Base-by-base conservation (phyloP, 129 eudicot species). In the Deinandra increscens region DNA sequence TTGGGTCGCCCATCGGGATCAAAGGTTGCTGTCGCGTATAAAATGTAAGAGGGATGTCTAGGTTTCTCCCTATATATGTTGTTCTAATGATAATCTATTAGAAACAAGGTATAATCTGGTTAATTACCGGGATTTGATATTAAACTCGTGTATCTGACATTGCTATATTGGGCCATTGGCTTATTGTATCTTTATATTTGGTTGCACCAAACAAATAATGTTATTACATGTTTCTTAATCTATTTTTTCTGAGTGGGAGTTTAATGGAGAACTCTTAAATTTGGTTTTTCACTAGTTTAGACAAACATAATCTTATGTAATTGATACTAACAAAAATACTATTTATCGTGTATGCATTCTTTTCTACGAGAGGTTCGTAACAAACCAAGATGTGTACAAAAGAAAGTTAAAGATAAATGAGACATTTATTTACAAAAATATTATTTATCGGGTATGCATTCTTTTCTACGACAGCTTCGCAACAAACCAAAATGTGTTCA, bases 11-110 rank as follows among this genome's bases (percentile, higher is more conserved):
- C 73, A 9, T 81, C 98, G 0, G 90, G 91, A 34, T 93, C 98
- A 43, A 93, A 93, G 74, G 79, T 90, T n/a, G 98, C 98, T 20
- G 71, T 84, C 51, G 98, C 90, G 44, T 88, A 84, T 44, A 84
- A 81, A 80, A 76, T 82, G 43, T 90, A 56, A 80, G 62, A 44
- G 46, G 23, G 39, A 39, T 9, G 19, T 19, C 63, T 60, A 2
- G 62, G 23, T 19, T 66, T 55, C 34, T 56, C 45, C 73, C 66
- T 22, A 15, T 12, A 14, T 59, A 5, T 31, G 51, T 37, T 65
- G 68, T 8, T 54, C 19, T 13, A 36, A 3, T 58, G 23, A 6
- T 33, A 56, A 60, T 38, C 61, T 69, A 58, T 31, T 11, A 72
- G 9, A 41, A 51, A 38, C 31, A 38, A 51, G n/a, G 31, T 53